phyloP scores from a whole-genome alignment of 768 basidiomycete species.

The Phlebiopsis gigantea region DNA sequence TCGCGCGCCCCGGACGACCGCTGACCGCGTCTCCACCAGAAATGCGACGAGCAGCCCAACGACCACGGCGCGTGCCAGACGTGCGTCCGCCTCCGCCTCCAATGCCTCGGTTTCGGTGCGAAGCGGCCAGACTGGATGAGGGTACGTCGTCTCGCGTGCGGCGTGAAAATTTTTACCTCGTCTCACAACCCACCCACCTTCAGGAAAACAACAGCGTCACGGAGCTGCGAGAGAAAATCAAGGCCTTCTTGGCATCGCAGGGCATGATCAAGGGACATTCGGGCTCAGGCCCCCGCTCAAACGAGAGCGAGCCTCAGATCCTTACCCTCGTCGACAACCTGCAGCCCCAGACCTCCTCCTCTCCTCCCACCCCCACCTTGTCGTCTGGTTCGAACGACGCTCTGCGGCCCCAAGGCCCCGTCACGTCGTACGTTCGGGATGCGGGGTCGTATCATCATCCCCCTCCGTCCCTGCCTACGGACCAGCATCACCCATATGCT shows the following conservation, averaged over 20 bases:
- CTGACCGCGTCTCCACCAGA: slow-evolving; percentile 38
- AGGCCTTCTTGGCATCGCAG: slow-evolving; percentile 70
- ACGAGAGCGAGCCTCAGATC: slow-evolving; percentile 52
- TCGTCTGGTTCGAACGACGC: slow-evolving; percentile 38
- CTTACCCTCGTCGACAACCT: slow-evolving; percentile 44
- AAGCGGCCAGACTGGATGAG: slow-evolving; percentile 84
- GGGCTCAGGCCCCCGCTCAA: slow-evolving; percentile 54
- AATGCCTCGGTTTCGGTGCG: slow-evolving; percentile 81
- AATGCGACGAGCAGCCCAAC: slow-evolving; percentile 77
- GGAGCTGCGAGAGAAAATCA: slow-evolving; percentile 72
- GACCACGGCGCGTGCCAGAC: slow-evolving; percentile 63
- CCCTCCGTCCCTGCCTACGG: slow-evolving; percentile 18
- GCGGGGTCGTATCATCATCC: slow-evolving; percentile 20
- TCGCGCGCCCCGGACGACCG: slow-evolving; percentile 16
- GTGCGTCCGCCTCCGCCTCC: slow-evolving; percentile 72
- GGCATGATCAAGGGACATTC: slow-evolving; percentile 91
- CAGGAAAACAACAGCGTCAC: slow-evolving; percentile 69
- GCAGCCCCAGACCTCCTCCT: slow-evolving; percentile 30
- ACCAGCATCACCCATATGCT: slow-evolving; percentile 17
- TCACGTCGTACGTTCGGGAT: slow-evolving; percentile 28
- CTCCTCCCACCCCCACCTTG: slow-evolving; percentile 43
- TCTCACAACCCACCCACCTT: background rate
- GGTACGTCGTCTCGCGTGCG: slow-evolving; percentile 38
- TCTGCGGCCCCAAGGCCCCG: slow-evolving; percentile 29
- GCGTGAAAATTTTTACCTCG: slow-evolving; percentile 10